These are phyloP conservation scores for Epichloe bromicola DNA, from an alignment of 2,329 filamentous ascomycete genomes.

Conservation along the genomic window DNA sequence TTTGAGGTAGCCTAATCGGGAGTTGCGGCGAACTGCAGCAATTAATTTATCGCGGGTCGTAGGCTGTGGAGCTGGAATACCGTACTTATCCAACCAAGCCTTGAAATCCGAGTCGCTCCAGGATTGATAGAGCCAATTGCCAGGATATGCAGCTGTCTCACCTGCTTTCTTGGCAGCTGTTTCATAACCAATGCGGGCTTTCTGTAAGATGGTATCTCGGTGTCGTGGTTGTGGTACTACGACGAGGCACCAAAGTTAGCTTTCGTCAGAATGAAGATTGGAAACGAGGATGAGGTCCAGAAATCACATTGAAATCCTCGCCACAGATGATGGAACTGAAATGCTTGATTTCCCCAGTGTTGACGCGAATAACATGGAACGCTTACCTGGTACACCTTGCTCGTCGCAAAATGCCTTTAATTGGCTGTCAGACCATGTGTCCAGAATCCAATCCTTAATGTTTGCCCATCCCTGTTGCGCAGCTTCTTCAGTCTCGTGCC, in stretches of 20 bases:
- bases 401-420: conserved; percentile 88
- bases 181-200: conserved; percentile 73
- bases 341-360: too few species aligned
- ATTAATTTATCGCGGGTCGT: conserved; percentile 76
- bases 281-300: background rate
- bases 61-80: conserved; percentile 75
- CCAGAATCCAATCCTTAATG: conserved; percentile 84
- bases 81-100: conserved; percentile 81
- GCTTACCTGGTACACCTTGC: conserved; percentile 59
- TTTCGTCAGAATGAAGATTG: background rate
- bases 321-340: too few species aligned
- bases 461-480: conserved; percentile 57
- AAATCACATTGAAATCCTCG: too few species aligned
- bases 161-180: conserved; percentile 57
- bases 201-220: conserved; percentile 67
- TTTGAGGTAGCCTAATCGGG: conserved; percentile 62
- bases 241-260: background rate
- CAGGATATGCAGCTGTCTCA: conserved; percentile 75
- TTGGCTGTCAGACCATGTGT: conserved; percentile 89
- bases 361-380: background rate
- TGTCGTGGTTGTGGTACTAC: conserved; percentile 71
- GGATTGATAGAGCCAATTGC: conserved; percentile 81
- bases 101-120: conserved; percentile 94
- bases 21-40: conserved; percentile 80
- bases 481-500: conserved; percentile 69